These are phyloP conservation scores for Malassezia yamatoensis DNA, from an alignment of 1,284 basidiomycete species.

Conservation along the genomic window DNA sequence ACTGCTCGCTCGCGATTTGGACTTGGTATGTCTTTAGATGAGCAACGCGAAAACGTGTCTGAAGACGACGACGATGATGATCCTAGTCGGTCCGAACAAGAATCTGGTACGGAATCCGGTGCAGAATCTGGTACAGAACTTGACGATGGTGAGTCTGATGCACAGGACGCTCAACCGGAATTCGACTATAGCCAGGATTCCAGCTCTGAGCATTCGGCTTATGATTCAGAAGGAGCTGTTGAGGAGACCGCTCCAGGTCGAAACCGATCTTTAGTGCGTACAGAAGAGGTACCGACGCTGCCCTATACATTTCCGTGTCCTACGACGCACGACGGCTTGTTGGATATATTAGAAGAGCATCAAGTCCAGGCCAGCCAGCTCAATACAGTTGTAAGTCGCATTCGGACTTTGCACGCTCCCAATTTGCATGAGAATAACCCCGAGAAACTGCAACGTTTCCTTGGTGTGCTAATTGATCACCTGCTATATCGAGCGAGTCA, in stretches of 20 bases:
- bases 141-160: slow-evolving; percentile 31
- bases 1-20: slow-evolving; percentile 17
- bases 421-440: slow-evolving; percentile 85
- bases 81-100: slow-evolving; percentile 56
- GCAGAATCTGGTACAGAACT: slow-evolving; percentile 38
- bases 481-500: slow-evolving; percentile 56
- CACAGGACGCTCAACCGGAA: slow-evolving; percentile 49
- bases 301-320: slow-evolving; percentile 91
- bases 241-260: slow-evolving; percentile 13
- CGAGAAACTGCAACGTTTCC: slow-evolving; percentile 58
- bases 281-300: slow-evolving; percentile 47
- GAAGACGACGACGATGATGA: slow-evolving; percentile 56
- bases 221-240: slow-evolving; percentile 28
- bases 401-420: slow-evolving; percentile 80
- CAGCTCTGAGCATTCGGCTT: slow-evolving; percentile 28
- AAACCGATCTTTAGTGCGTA: slow-evolving; percentile 1
- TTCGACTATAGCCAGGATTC: slow-evolving; percentile 20
- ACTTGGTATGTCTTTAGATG: slow-evolving; percentile 4
- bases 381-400: slow-evolving; percentile 75
- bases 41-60: slow-evolving; percentile 46
- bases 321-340: slow-evolving; percentile 70
- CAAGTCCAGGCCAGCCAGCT: slow-evolving; percentile 54
- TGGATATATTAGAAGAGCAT: slow-evolving; percentile 65
- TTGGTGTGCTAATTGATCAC: slow-evolving; percentile 80
- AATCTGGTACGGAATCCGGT: slow-evolving; percentile 22